Evolutionary conservation across 1,284 basidiomycete species (phyloP).

Genomic region (Trichosporon sp.): DNA sequence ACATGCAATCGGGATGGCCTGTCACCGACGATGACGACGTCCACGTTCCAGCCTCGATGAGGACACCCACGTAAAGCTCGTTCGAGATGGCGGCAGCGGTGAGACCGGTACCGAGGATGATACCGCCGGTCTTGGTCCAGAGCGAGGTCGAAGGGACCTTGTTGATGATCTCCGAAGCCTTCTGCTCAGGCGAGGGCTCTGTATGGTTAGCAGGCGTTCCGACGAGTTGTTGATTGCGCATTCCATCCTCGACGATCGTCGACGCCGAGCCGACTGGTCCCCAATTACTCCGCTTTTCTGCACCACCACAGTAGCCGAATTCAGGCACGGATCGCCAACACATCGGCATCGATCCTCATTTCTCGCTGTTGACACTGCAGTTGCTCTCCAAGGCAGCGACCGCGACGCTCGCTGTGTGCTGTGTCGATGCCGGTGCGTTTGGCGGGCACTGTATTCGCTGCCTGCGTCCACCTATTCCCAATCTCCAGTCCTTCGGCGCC

Average conservation of each 20-base stretch:
- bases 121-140: conserved; percentile 89
- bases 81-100: conserved; percentile 91
- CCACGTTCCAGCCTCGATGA: background rate
- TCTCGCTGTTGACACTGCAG: background rate
- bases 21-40: background rate
- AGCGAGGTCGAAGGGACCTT: conserved; percentile 85
- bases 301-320: background rate
- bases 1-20: background rate
- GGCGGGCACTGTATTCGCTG: background rate
- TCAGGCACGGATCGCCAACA: conserved; percentile 4
- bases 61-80: conserved; percentile 75
- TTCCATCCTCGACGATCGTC: background rate
- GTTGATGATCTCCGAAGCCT: conserved; percentile 86
- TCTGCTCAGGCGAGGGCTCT: conserved; percentile 67
- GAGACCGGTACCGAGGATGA: conserved; percentile 84
- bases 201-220: conserved; percentile 1
- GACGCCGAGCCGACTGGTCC: background rate
- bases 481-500: background rate
- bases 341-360: background rate
- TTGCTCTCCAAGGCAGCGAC: background rate
- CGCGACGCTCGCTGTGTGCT: too few relatives aligned
- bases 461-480: background rate
- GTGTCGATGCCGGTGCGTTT: background rate
- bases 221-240: background rate
- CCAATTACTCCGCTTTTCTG: conserved; percentile 3